These are phyloP conservation scores for Trichosporon asahii DNA, from an alignment of 1,284 basidiomycete genomes.

Conservation along the genomic window DNA sequence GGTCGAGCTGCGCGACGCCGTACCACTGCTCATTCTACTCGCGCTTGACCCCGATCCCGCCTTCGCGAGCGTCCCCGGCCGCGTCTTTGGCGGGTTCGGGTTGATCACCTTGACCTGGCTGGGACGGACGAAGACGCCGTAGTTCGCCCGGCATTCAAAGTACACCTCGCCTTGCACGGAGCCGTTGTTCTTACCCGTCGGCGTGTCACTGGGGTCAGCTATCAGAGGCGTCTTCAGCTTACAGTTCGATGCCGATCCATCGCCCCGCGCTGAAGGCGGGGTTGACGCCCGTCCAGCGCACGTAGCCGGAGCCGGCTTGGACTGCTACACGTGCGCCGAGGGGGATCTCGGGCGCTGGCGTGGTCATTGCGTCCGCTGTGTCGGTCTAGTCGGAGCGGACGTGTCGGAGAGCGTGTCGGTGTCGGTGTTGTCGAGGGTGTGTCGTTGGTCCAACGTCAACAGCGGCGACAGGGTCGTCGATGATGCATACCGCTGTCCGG, in stretches of 20 bases:
- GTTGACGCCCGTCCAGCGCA: conserved; percentile 78
- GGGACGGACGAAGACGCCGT: conserved; percentile 88
- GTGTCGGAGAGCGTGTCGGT: background rate
- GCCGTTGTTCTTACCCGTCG: conserved; percentile 94
- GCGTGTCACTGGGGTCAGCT: conserved; percentile 51
- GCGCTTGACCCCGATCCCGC: background rate
- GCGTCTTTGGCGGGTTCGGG: background rate
- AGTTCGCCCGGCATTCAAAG: conserved; percentile 71
- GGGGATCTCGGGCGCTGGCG: conserved; percentile 43
- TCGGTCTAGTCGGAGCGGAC: background rate
- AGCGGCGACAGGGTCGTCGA: background rate
- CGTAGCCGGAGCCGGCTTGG: conserved; percentile 72
- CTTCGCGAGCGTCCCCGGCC: background rate
- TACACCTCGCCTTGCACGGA: conserved; percentile 77
- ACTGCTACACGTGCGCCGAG: conserved; percentile 61
- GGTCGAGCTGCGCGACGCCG: background rate
- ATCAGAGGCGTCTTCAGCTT: conserved; percentile 24
- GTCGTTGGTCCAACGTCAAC: background rate
- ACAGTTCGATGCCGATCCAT: conserved; percentile 93
- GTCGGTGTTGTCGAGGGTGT: background rate
- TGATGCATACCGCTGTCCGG: background rate
- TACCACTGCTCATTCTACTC: background rate
- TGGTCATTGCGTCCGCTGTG: conserved; percentile 16
- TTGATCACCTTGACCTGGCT: conserved; percentile 71
- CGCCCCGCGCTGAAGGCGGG: conserved; percentile 81